phyloP scores from a whole-genome alignment of 2,329 filamentous ascomycete genomes.

The Fusarium sp. region DNA sequence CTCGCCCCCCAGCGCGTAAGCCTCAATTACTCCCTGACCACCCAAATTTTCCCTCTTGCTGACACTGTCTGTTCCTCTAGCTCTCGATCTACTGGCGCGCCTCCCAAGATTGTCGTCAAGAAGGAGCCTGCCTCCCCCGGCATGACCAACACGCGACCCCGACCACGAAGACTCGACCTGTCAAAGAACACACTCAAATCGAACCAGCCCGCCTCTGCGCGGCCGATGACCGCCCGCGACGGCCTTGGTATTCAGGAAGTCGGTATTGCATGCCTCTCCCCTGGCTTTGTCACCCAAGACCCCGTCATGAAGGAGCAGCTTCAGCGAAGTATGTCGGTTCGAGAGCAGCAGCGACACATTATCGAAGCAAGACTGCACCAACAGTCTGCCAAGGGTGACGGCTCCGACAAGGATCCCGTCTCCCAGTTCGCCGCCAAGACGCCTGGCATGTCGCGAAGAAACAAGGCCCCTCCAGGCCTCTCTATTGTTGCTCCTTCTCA shows the following conservation, averaged over 20 bases:
- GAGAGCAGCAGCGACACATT: conserved; percentile 93
- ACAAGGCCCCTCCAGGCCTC: conserved; percentile 87
- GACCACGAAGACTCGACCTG: conserved; percentile 82
- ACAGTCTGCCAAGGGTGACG: conserved; percentile 83
- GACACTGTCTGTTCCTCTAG: conserved; percentile 12
- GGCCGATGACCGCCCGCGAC: conserved; percentile 84
- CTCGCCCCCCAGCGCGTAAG: conserved; percentile 72
- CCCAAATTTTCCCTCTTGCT: conserved; percentile 25
- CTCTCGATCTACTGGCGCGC: conserved; percentile 53
- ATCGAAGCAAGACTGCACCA: conserved; percentile 93
- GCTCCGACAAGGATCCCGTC: conserved; percentile 67
- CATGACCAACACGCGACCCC: conserved; percentile 77
- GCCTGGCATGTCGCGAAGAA: conserved; percentile 77
- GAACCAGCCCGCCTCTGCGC: conserved; percentile 70
- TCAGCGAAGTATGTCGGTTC: conserved; percentile 91
- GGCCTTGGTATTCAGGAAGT: conserved; percentile 89
- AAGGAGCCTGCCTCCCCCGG: conserved; percentile 94
- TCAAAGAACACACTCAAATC: conserved; percentile 71
- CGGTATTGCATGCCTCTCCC: conserved; percentile 92
- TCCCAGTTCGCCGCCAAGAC: conserved; percentile 73
- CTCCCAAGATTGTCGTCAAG: conserved; percentile 91
- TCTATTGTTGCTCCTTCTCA: conserved; percentile 96
- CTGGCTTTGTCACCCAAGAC: conserved; percentile 95
- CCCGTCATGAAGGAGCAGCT: conserved; percentile 97
- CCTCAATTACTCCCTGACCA: conserved; percentile 33